A percentile compares a stretch with the other conserved stretches of the same genome.
Conservation (phyloP, 371 early-diverging fungal genomes). For the Blyttiomyces sp. region DNA sequence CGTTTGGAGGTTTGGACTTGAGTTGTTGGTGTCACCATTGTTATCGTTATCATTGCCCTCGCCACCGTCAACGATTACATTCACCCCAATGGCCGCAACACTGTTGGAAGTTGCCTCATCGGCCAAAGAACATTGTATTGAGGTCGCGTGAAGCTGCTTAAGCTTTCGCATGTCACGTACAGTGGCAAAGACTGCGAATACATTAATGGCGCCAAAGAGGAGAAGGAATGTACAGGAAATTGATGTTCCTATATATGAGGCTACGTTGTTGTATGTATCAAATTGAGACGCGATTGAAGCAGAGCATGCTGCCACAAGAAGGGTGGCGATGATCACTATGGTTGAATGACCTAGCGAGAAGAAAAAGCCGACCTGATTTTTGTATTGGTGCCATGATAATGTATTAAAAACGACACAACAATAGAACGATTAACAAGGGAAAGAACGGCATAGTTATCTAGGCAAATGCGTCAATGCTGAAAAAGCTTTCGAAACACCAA, state of each 20-base stretch:
- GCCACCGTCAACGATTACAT: too few species aligned
- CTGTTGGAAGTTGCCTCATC: too few species aligned
- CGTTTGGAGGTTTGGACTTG: too few species aligned
- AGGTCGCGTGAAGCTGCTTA: background rate
- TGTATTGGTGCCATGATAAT: too few species aligned
- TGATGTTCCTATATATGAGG: conserved; percentile 58
- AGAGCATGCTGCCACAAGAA: conserved; percentile 50
- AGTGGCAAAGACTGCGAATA: conserved; percentile 42
- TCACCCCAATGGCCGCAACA: too few species aligned
- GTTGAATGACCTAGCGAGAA: conserved; percentile 71
- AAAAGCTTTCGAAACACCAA: too few species aligned
- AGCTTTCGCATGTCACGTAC: too few species aligned
- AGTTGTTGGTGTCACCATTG: too few species aligned
- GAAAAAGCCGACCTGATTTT: conserved; percentile 60
- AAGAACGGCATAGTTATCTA: too few species aligned
- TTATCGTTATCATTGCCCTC: too few species aligned
- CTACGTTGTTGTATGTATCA: conserved; percentile 47
- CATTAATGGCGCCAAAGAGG: conserved; percentile 58
- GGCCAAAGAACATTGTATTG: background rate
- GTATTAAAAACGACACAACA: conserved; percentile 7
- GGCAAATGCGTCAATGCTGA: too few species aligned
- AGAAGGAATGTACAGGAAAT: conserved; percentile 57
- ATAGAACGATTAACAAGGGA: background rate
- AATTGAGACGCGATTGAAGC: conserved; percentile 38
- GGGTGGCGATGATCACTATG: conserved; percentile 50